phyloP scores from a whole-genome alignment of 768 basidiomycete species.

The Cubamyces lactineus region DNA sequence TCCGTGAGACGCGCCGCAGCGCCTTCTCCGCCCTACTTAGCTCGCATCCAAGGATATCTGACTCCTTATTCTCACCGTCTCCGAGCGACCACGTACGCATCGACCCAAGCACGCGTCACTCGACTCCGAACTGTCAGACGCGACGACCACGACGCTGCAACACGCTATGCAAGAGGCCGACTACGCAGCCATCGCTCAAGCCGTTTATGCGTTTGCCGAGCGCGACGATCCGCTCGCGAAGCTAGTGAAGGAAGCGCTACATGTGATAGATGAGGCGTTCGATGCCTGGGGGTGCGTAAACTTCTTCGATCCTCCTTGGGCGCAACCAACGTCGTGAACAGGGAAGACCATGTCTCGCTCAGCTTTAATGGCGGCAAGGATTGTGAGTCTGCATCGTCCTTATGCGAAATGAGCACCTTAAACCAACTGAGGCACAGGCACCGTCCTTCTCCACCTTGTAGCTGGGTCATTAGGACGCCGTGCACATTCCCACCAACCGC shows the following conservation, averaged over 20 bases:
- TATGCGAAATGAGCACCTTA: neutral
- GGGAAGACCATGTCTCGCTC: conserved; percentile 73
- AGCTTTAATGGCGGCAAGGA: conserved; percentile 99
- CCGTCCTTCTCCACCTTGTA: conserved; percentile 90
- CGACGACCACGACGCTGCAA: no score
- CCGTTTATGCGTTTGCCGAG: conserved; percentile 65
- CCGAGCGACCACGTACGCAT: no score
- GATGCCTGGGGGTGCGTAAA: conserved; percentile 78
- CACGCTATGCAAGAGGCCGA: conserved; percentile 44
- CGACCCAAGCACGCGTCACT: no score
- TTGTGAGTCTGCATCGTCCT: conserved; percentile 55
- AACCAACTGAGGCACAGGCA: conserved; percentile 55
- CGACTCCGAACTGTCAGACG: no score
- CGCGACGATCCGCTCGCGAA: conserved; percentile 57
- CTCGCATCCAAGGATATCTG: no score
- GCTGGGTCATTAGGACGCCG: conserved; percentile 67
- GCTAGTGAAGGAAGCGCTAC: conserved; percentile 76
- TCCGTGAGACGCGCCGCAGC: no score
- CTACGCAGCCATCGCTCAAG: conserved; percentile 51
- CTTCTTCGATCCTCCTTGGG: conserved; percentile 12
- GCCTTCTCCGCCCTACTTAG: no score
- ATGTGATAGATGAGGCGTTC: conserved; percentile 79
- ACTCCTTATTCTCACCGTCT: no score
- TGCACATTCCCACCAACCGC: conserved; percentile 37
- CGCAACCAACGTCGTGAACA: conserved; percentile 32